phyloP scores from a whole-genome alignment of 768 basidiomycete species.

The Ephemerocybe angulata region DNA sequence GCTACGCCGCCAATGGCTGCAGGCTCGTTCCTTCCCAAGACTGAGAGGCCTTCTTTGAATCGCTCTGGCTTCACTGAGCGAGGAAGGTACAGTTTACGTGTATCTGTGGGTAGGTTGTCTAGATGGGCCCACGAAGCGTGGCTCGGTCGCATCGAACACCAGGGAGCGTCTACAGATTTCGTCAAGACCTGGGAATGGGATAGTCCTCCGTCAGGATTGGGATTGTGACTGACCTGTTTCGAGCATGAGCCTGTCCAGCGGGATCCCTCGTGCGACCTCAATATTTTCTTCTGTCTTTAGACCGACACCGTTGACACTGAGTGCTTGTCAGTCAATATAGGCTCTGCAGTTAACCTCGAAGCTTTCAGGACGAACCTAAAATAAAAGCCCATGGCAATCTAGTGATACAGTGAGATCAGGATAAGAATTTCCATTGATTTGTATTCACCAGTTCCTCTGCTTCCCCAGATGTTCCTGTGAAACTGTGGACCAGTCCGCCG shows the following conservation, averaged over 20 bases:
- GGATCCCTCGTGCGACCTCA: conserved; percentile 50
- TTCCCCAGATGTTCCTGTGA: conserved; percentile 66
- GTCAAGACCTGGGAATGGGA: not conserved
- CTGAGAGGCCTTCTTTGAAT: conserved; percentile 53
- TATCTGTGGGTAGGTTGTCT: conserved; percentile 40
- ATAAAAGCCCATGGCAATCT: conserved; percentile 75
- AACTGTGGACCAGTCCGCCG: conserved; percentile 82
- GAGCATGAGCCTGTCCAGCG: conserved; percentile 56
- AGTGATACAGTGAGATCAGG: not conserved
- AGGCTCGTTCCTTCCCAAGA: conserved; percentile 81
- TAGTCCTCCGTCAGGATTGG: not conserved
- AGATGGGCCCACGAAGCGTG: conserved; percentile 58
- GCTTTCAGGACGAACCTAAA: conserved; percentile 38
- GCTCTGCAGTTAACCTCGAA: not conserved
- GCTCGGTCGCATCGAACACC: conserved; percentile 66
- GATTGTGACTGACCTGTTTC: conserved; percentile 59
- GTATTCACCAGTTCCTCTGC: conserved; percentile 55
- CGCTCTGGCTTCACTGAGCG: conserved; percentile 50
- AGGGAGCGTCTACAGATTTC: conserved; percentile 66
- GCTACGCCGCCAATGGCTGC: conserved; percentile 62
- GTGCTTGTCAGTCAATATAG: not conserved
- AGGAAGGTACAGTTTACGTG: conserved; percentile 51
- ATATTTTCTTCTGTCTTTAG: conserved; percentile 71
- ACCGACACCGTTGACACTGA: conserved; percentile 70
- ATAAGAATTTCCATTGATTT: not conserved